phyloP scores from a whole-genome alignment of 805 yeast genomes.

The Starmerella davenportii region DNA sequence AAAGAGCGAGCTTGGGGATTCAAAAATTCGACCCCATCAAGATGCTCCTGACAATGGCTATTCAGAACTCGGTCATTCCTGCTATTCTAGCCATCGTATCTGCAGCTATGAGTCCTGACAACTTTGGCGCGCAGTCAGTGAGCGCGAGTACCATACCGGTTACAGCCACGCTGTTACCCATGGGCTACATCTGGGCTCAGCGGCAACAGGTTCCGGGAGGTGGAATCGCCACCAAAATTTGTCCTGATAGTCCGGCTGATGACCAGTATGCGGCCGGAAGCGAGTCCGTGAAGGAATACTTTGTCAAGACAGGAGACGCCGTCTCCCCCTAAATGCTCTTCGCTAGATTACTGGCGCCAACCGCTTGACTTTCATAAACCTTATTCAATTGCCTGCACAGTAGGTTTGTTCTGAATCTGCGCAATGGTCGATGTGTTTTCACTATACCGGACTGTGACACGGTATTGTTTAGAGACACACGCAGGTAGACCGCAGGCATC shows the following conservation, averaged over 20 bases:
- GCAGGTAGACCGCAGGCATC: too few species aligned
- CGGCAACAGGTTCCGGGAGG: background rate
- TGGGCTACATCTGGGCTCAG: conserved; percentile 19
- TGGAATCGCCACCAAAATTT: too few species aligned
- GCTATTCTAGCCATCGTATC: conserved; percentile 43
- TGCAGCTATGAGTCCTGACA: conserved; percentile 1
- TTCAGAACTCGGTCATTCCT: conserved; percentile 70
- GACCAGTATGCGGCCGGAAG: background rate
- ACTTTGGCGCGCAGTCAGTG: conserved; percentile 8
- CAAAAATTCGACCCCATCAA: conserved; percentile 71
- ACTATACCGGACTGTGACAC: too few species aligned
- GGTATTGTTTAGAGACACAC: too few species aligned
- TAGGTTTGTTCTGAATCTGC: too few species aligned
- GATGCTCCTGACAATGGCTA: conserved; percentile 58
- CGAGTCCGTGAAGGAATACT: conserved; percentile 1
- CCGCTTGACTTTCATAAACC: too few species aligned
- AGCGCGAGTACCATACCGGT: conserved; percentile 11
- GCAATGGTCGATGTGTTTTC: too few species aligned
- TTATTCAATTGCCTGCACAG: too few species aligned
- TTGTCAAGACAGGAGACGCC: background rate
- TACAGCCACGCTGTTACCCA: conserved; percentile 14
- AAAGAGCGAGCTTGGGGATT: conserved; percentile 61
- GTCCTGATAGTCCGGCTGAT: background rate
- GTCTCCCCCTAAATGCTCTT: background rate
- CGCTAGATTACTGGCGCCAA: too few species aligned